phyloP scores from a whole-genome alignment of 768 basidiomycete genomes.

The Pilatotrama ljubarskyi region DNA sequence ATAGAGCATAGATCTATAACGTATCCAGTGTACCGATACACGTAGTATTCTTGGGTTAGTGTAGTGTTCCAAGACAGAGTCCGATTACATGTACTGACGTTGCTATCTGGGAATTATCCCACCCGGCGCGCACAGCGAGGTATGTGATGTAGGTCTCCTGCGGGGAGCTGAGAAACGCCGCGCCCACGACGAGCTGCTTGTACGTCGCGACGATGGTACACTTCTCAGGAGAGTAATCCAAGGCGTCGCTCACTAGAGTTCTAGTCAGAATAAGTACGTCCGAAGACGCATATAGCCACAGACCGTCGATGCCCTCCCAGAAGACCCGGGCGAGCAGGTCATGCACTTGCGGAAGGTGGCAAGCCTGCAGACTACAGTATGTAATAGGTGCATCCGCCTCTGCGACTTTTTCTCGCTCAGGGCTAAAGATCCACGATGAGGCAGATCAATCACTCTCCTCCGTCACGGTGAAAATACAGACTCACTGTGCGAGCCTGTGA shows the following conservation, averaged over 20 bases:
- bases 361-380: slow-evolving; percentile 58
- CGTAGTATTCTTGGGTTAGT: neutral
- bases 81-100: slow-evolving; percentile 45
- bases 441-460: neutral
- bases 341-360: slow-evolving; percentile 70
- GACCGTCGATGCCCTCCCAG: slow-evolving; percentile 79
- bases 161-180: slow-evolving; percentile 75
- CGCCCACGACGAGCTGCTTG: slow-evolving; percentile 69
- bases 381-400: slow-evolving; percentile 55
- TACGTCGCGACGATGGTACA: slow-evolving; percentile 78
- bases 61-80: neutral
- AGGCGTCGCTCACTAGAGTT: slow-evolving; percentile 65
- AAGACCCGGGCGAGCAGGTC: slow-evolving; percentile 67
- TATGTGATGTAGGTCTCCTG: slow-evolving; percentile 84
- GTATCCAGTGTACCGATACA: slow-evolving; percentile 6
- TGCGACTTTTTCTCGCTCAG: slow-evolving; percentile 47
- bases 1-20: slow-evolving; percentile 69
- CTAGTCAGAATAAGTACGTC: neutral
- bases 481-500: slow-evolving; percentile 61
- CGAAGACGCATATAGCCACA: slow-evolving; percentile 15
- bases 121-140: slow-evolving; percentile 73
- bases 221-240: slow-evolving; percentile 66
- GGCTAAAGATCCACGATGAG: slow-evolving; percentile 41
- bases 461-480: neutral
- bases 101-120: slow-evolving; percentile 79